Conservation (phyloP, 495 filamentous ascomycete genomes). For the Penicillium samsonianum region DNA sequence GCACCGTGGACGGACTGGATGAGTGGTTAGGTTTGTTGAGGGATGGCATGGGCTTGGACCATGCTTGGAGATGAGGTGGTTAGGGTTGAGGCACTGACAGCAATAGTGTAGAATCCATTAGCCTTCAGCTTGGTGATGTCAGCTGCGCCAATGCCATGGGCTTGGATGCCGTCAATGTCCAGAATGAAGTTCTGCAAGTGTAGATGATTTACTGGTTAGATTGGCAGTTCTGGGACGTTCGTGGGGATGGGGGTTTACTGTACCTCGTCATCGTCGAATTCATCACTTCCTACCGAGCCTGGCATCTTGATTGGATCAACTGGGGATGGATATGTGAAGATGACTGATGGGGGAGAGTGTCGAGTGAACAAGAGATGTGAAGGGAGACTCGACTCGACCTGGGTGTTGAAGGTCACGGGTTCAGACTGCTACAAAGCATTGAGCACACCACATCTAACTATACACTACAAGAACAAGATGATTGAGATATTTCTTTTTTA, state of each 20-base stretch:
- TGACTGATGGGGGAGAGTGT: background rate
- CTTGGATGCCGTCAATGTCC: constrained; percentile 73
- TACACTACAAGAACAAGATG: constrained; percentile 5
- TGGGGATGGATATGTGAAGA: background rate
- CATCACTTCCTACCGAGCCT: constrained; percentile 7
- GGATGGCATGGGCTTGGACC: constrained; percentile 7
- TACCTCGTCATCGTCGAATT: constrained; percentile 11
- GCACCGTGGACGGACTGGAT: constrained; percentile 64
- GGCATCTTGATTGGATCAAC: constrained; percentile 7
- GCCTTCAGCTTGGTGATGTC: constrained; percentile 76
- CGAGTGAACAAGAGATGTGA: background rate
- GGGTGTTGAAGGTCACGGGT: constrained; percentile 12
- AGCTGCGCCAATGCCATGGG: constrained; percentile 70
- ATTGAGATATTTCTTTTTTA: constrained; percentile 26
- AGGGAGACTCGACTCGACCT: background rate
- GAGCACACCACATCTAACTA: background rate
- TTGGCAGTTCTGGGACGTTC: background rate
- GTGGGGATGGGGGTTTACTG: background rate
- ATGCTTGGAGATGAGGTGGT: background rate
- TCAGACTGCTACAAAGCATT: background rate
- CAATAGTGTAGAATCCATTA: constrained; percentile 70
- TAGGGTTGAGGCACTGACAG: constrained; percentile 45
- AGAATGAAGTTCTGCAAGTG: constrained; percentile 57
- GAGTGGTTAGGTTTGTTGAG: background rate
- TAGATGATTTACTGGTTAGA: background rate